These are phyloP conservation scores for Trametes maxima DNA, from an alignment of 768 basidiomycete species.

Conservation along the genomic window DNA sequence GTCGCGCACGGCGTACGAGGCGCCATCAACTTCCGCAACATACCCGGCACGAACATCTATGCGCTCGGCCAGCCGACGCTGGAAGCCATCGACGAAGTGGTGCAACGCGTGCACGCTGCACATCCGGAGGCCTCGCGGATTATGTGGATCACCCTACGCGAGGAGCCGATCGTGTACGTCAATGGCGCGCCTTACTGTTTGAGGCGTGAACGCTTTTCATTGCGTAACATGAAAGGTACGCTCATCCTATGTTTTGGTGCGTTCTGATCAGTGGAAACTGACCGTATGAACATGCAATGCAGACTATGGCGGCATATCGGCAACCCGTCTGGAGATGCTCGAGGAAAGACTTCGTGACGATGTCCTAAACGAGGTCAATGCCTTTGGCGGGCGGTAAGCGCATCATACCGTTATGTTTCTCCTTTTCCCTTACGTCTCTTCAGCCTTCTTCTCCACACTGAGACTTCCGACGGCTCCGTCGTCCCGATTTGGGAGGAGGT, in stretches of 20 bases:
- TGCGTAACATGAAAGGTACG: conserved; percentile 92
- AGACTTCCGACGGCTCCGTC: conserved; percentile 83
- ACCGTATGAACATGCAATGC: background rate
- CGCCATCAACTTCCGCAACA: conserved; percentile 92
- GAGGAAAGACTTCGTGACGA: conserved; percentile 91
- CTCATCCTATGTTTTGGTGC: background rate
- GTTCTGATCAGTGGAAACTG: background rate
- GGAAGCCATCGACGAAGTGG: conserved; percentile 83
- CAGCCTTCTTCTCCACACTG: conserved; percentile 87
- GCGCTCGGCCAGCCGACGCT: conserved; percentile 92
- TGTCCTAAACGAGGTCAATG: conserved; percentile 77
- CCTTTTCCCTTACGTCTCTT: background rate
- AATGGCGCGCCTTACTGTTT: conserved; percentile 92
- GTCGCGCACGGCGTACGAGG: conserved; percentile 78
- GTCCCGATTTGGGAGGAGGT: conserved; percentile 96
- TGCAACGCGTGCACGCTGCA: conserved; percentile 58
- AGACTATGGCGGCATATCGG: conserved; percentile 97
- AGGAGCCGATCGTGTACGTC: conserved; percentile 90
- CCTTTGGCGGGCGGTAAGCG: conserved; percentile 80
- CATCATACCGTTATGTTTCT: background rate
- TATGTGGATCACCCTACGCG: conserved; percentile 92
- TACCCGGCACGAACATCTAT: conserved; percentile 80
- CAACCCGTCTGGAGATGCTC: conserved; percentile 82
- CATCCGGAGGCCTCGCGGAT: conserved; percentile 65
- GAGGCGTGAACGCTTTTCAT: conserved; percentile 79